Conservation (phyloP, 2,329 filamentous ascomycete genomes). For the Talaromyces rugulosus region DNA sequence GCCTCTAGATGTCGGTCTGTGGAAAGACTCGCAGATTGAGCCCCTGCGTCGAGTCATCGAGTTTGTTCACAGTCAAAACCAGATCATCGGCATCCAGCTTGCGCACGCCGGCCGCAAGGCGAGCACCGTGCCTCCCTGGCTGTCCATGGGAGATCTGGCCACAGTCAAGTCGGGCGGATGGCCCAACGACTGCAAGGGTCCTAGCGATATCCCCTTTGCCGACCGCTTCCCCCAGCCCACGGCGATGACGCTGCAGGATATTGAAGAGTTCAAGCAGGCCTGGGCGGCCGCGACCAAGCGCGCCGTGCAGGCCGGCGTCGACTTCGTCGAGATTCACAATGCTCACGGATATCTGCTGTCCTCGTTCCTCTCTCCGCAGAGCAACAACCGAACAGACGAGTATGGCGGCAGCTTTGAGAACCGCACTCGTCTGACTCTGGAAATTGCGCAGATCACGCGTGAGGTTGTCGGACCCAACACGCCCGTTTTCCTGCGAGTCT, state of each 20-base stretch:
- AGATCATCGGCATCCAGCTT: conserved; percentile 27
- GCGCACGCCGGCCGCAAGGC: conserved; percentile 55
- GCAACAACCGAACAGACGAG: conserved; percentile 62
- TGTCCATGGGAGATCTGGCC: conserved; percentile 33
- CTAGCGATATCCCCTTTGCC: conserved; percentile 60
- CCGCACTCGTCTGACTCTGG: conserved; percentile 62
- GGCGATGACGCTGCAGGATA: conserved; percentile 65
- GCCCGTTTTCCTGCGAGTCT: conserved; percentile 70
- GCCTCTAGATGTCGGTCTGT: conserved; percentile 31
- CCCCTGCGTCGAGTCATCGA: conserved; percentile 26
- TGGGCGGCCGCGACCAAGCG: conserved; percentile 58
- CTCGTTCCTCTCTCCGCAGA: conserved; percentile 63
- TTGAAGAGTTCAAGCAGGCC: conserved; percentile 58
- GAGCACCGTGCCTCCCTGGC: conserved; percentile 52
- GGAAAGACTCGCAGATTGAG: conserved; percentile 32
- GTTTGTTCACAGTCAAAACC: conserved; percentile 25
- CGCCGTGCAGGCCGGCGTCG: conserved; percentile 66
- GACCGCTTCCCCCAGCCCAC: conserved; percentile 59
- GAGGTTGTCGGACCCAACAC: conserved; percentile 60
- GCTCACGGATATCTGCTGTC: conserved; percentile 76
- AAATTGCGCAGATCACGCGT: conserved; percentile 61
- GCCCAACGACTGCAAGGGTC: conserved; percentile 52
- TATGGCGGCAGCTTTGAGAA: conserved; percentile 57
- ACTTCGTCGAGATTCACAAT: conserved; percentile 75
- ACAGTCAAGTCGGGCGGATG: conserved; percentile 51